These are phyloP conservation scores for Dictyostelium citrinum DNA, from an alignment of 78 protist genomes.

Conservation along the genomic window DNA sequence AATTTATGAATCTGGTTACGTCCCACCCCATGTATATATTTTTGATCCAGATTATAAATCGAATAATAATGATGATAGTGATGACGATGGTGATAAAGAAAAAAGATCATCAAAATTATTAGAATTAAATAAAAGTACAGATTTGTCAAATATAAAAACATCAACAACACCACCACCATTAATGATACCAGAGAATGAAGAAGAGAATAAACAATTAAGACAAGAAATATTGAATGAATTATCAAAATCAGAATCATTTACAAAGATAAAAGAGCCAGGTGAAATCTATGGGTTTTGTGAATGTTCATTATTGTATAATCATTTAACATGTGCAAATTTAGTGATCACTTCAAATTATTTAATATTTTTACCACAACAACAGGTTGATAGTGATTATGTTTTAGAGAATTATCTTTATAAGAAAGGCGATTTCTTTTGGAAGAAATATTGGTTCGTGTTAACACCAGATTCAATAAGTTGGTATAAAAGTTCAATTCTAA, in stretches of 20 bases:
- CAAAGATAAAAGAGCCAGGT: not conserved
- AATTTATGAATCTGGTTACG: not conserved
- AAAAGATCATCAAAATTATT: not conserved
- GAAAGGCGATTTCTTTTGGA: slow-evolving; percentile 71
- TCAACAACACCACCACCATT: not conserved
- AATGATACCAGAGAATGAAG: slow-evolving; percentile 4
- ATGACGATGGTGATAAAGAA: not conserved
- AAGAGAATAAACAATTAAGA: not conserved
- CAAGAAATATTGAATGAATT: not conserved
- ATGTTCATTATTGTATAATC: slow-evolving; percentile 45
- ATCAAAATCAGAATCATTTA: not conserved
- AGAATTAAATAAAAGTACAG: not conserved
- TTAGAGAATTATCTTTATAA: slow-evolving; percentile 50
- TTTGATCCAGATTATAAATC: not conserved
- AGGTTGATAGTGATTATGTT: not conserved
- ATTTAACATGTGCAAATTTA: slow-evolving; percentile 13
- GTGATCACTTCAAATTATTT: slow-evolving; percentile 21
- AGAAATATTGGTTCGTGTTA: slow-evolving; percentile 51
- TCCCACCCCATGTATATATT: slow-evolving; percentile 16
- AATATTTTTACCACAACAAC: slow-evolving; percentile 40
- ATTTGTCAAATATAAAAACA: not conserved
- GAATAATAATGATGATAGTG: not conserved
- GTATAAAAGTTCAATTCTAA: slow-evolving; percentile 25
- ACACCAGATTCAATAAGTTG: slow-evolving; percentile 26
- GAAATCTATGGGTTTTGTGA: slow-evolving; percentile 36